Evolutionary conservation across 768 basidiomycete genomes (phyloP).

Genomic region (Amyloporia xantha): DNA sequence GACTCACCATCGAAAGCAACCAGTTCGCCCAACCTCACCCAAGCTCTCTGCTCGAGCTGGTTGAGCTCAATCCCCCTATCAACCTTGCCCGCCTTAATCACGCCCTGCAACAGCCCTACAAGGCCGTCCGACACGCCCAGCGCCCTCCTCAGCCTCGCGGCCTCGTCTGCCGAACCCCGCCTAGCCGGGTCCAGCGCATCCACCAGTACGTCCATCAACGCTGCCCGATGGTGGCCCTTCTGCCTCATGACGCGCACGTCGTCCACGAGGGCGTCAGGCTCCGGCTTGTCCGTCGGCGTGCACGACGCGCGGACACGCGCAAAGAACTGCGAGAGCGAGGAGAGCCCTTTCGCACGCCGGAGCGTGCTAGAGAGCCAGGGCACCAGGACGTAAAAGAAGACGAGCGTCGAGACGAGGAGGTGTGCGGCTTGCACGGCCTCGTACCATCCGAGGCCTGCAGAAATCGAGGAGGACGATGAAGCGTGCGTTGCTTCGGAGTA

Average conservation of each 20-base stretch:
- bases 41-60: constrained; percentile 40
- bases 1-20: constrained; percentile 32
- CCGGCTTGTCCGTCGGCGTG: neutral
- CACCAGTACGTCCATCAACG: constrained; percentile 21
- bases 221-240: constrained; percentile 4
- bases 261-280: neutral
- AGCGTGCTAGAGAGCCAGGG: constrained; percentile 34
- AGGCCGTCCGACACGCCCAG: constrained; percentile 34
- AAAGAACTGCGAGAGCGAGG: constrained; percentile 6
- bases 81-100: constrained; percentile 22
- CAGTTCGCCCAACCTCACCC: constrained; percentile 46
- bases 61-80: constrained; percentile 31
- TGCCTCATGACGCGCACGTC: neutral
- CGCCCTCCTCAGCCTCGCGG: constrained; percentile 30
- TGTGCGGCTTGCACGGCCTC: constrained; percentile 60
- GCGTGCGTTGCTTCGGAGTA: constrained; percentile 18
- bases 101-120: constrained; percentile 29
- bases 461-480: constrained; percentile 8
- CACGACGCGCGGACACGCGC: neutral
- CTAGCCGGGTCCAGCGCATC: constrained; percentile 26
- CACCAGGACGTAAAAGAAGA: constrained; percentile 52
- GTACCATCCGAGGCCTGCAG: constrained; percentile 37
- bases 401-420: constrained; percentile 54
- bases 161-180: constrained; percentile 34
- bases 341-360: constrained; percentile 7